phyloP scores from a whole-genome alignment of 2,329 filamentous ascomycete genomes.

The Colletotrichum musicola region DNA sequence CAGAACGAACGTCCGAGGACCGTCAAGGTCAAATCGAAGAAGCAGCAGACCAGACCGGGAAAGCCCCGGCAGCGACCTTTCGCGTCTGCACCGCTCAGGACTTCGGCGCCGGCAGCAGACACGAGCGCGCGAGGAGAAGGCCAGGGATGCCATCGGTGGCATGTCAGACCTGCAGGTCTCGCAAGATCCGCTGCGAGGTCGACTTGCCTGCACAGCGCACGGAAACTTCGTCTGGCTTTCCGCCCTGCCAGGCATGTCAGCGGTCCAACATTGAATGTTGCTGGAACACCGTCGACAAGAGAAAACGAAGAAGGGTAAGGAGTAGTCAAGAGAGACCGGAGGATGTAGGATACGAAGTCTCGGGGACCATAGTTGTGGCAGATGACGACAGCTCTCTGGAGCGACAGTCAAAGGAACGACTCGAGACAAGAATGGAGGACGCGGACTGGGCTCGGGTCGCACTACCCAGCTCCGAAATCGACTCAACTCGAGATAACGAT shows the following conservation, averaged over 20 bases:
- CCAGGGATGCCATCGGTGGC: constrained; percentile 2
- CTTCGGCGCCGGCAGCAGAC: neutral
- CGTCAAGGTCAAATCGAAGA: neutral
- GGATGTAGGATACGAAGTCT: neutral
- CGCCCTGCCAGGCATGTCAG: constrained; percentile 5
- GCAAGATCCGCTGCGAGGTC: constrained; percentile 7
- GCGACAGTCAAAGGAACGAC: neutral
- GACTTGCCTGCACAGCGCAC: neutral
- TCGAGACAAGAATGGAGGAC: neutral
- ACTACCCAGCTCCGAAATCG: neutral
- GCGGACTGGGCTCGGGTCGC: neutral
- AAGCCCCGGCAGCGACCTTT: neutral
- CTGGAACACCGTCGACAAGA: constrained; percentile 14
- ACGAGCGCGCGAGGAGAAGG: neutral
- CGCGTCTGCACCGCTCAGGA: constrained; percentile 5
- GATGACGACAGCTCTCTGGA: neutral
- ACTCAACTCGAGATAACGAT: neutral
- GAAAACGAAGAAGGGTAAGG: neutral
- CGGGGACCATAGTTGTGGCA: neutral
- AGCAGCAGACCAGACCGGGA: neutral
- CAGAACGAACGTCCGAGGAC: neutral
- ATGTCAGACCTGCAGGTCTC: constrained; percentile 2
- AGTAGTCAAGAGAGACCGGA: neutral
- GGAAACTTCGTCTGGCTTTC: neutral
- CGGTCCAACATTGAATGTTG: constrained; percentile 5